Base-by-base conservation (phyloP, 805 yeast genomes). In the Candida insectorum region DNA sequence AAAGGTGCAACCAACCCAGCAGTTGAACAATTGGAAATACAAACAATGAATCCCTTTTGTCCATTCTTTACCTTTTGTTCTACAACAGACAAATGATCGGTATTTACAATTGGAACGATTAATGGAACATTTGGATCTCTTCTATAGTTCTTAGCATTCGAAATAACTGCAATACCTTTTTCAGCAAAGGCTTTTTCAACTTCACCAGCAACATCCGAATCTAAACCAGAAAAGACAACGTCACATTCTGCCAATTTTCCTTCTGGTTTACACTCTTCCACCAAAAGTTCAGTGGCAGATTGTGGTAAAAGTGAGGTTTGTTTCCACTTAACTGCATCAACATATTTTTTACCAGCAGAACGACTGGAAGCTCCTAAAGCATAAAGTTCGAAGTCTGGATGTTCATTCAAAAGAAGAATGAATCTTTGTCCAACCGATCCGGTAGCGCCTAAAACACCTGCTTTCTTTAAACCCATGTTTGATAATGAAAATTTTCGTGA, bases 381-480 rank as follows among this genome's bases (percentile, higher is more conserved):
- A 37, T 75, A 71, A 28, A 93, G 63, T 58, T 87, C 87, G 51
- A 93, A 88, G 40, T 86, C 86, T 16, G 97, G 97, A 57, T 93
- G 97, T 42, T 84, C 66, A 2, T 88, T 75, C 43, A 93, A 70
- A 30, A 93, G 69, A 30, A 91, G 69, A 41, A 93, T 89, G 58
- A 93, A 93, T 49, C 97, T 76, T 63, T 93, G 98, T 37, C 98
- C 98, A 24, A 93, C 98, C 26, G 95, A 81, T 33, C 98, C 98
- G 9, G 98, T 91, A 46, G 97, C 97, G 31, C 98, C 98, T 41
- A 91, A 71, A 48, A 93, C 97, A 69, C 98, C 98, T 15, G 79
- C 81, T 58, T 73, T 75, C 18, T 35, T 35, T 27, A 35, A 8
- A 20, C 23, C 23, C 23, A 20, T 20, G 8, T 20, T 11, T 20